Evolutionary conservation across 768 basidiomycete species (phyloP).

Genomic region (Macrolepiota albuminosa): DNA sequence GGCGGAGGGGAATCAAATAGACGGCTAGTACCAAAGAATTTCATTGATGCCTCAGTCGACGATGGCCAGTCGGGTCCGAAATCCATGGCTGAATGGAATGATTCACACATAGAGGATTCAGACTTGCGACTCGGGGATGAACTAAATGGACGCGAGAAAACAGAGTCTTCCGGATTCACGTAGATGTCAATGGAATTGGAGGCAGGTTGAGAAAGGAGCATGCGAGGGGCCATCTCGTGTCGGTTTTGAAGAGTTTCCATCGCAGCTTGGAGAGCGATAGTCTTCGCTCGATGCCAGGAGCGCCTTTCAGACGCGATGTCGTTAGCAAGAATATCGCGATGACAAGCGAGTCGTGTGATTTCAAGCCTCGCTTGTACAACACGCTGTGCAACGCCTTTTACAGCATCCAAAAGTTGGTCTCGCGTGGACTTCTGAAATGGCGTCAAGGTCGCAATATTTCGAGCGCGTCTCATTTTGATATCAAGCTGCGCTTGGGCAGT

Average conservation of each 20-base stretch:
- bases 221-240: conserved; percentile 28
- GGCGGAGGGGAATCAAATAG: conserved; percentile 32
- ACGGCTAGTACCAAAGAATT: conserved; percentile 24
- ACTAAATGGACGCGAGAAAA: conserved; percentile 8
- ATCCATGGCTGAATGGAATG: conserved; percentile 68
- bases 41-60: conserved; percentile 33
- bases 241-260: conserved; percentile 56
- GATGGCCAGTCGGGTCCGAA: conserved; percentile 45
- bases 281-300: conserved; percentile 61
- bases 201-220: conserved; percentile 32
- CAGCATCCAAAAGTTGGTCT: conserved; percentile 58
- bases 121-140: conserved; percentile 30
- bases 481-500: conserved; percentile 56
- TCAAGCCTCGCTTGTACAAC: conserved; percentile 67
- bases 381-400: conserved; percentile 60
- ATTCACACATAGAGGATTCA: conserved; percentile 48
- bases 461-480: conserved; percentile 62
- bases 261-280: conserved; percentile 70
- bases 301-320: conserved; percentile 73
- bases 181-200: conserved; percentile 7
- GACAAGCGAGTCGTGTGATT: conserved; percentile 67
- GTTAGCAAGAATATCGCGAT: conserved; percentile 65
- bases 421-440: conserved; percentile 86
- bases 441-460: conserved; percentile 79
- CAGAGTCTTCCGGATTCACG: background rate